Evolutionary conservation across 345 rosid species (phyloP).

Genomic region (Eucalyptus erythrocorys): DNA sequence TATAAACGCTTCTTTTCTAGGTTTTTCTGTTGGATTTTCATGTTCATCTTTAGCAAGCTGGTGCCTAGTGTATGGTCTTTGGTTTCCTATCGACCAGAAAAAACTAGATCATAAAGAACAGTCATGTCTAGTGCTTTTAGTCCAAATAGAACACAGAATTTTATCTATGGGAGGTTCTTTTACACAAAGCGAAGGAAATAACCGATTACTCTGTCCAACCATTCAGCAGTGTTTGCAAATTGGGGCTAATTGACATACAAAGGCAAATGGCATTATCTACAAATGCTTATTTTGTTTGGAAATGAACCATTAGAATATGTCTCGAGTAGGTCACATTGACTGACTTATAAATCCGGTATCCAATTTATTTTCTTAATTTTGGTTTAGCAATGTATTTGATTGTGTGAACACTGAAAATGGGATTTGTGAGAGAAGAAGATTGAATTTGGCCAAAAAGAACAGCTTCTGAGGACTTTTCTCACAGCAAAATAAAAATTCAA

Average conservation of each 20-base stretch:
- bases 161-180: not conserved
- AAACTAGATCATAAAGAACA: not conserved
- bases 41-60: not conserved
- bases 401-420: rapidly evolving
- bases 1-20: not conserved
- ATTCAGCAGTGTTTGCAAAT: not conserved
- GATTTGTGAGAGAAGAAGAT: not conserved
- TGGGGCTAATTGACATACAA: not conserved
- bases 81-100: not conserved
- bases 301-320: not conserved
- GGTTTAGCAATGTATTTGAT: not conserved
- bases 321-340: not conserved
- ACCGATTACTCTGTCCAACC: not conserved
- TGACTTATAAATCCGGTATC: rapidly evolving
- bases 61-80: not conserved
- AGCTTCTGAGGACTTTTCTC: not conserved
- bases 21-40: not conserved
- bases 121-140: not conserved
- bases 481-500: not conserved
- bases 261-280: not conserved
- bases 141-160: not conserved
- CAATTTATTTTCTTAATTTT: not conserved
- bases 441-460: not conserved
- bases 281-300: not conserved
- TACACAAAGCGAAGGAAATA: not conserved